phyloP scores from a whole-genome alignment of 805 yeast species.

The Ogataea sp. region DNA sequence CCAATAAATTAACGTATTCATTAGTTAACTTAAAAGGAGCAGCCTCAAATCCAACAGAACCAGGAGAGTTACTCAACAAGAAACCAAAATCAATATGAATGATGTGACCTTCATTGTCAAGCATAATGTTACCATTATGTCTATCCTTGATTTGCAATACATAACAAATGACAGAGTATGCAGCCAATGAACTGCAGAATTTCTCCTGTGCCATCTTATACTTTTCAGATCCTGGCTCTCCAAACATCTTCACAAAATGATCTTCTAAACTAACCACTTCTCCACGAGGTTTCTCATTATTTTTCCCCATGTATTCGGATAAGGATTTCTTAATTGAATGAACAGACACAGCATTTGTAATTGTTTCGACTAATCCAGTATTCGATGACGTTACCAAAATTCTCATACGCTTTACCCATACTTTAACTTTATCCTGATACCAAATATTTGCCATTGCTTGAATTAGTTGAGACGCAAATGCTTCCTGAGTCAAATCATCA shows the following conservation, averaged over 20 bases:
- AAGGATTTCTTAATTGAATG: slow-evolving; percentile 92
- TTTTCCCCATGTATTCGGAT: slow-evolving; percentile 61
- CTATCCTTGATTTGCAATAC: slow-evolving; percentile 90
- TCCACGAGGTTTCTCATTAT: slow-evolving; percentile 65
- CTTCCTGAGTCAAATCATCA: slow-evolving; percentile 92
- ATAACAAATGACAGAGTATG: slow-evolving; percentile 86
- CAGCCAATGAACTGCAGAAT: slow-evolving; percentile 81
- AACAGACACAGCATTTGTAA: slow-evolving; percentile 86
- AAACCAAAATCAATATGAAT: slow-evolving; percentile 96
- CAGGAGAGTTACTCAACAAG: slow-evolving; percentile 88
- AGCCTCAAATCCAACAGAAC: slow-evolving; percentile 94
- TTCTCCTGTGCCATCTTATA: slow-evolving; percentile 75
- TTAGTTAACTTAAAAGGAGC: slow-evolving; percentile 91
- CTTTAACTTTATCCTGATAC: slow-evolving; percentile 59
- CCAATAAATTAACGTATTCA: slow-evolving; percentile 84
- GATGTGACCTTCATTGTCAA: slow-evolving; percentile 92
- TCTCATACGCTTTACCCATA: slow-evolving; percentile 92
- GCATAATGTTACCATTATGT: slow-evolving; percentile 96
- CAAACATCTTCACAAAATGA: slow-evolving; percentile 72
- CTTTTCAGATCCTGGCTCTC: slow-evolving; percentile 43
- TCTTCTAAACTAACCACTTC: slow-evolving; percentile 66
- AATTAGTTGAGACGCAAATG: slow-evolving; percentile 93
- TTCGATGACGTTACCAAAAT: slow-evolving; percentile 85
- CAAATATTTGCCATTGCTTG: slow-evolving; percentile 82
- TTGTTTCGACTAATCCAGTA: slow-evolving; percentile 92